Evolutionary conservation across 2,329 filamentous ascomycete species (phyloP).

Genomic region (Fusarium sp.): DNA sequence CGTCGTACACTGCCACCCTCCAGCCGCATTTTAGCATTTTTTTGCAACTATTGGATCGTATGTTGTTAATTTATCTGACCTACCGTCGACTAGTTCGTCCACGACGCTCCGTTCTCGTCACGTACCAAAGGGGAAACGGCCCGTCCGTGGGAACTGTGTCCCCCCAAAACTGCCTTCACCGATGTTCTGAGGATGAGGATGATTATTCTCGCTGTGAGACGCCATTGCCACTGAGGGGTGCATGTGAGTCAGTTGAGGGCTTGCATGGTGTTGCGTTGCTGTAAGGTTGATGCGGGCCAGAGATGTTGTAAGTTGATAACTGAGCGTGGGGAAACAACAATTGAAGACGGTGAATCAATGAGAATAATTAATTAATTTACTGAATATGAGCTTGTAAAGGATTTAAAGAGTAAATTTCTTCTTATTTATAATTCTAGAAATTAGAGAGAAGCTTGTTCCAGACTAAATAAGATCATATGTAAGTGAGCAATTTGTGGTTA

Average conservation of each 20-base stretch:
- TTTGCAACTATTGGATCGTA: neutral
- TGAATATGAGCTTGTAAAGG: neutral
- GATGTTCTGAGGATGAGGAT: conserved; percentile 23
- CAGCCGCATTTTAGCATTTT: neutral
- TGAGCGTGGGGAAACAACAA: neutral
- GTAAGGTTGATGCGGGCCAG: conserved; percentile 12
- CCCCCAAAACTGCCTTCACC: conserved; percentile 28
- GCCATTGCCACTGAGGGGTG: conserved; percentile 12
- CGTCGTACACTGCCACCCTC: conserved; percentile 29
- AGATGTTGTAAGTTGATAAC: conserved; percentile 10
- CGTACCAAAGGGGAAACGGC: conserved; percentile 16
- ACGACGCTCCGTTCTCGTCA: neutral
- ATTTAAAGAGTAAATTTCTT: too few species aligned
- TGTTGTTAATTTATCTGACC: neutral
- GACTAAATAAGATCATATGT: too few species aligned
- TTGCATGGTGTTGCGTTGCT: conserved; percentile 7
- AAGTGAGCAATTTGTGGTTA: neutral
- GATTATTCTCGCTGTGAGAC: conserved; percentile 10
- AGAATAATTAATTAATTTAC: neutral
- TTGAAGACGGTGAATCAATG: conserved; percentile 5
- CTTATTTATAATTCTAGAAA: too few species aligned
- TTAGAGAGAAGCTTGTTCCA: too few species aligned
- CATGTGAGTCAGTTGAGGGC: conserved; percentile 34
- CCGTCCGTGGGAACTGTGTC: conserved; percentile 14
- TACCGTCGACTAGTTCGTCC: neutral